Evolutionary conservation across 177 flowering plant genomes (phyloP), one percentile per base, ranked within the genome.

Genomic region (Tripterygium wilfordii): DNA sequence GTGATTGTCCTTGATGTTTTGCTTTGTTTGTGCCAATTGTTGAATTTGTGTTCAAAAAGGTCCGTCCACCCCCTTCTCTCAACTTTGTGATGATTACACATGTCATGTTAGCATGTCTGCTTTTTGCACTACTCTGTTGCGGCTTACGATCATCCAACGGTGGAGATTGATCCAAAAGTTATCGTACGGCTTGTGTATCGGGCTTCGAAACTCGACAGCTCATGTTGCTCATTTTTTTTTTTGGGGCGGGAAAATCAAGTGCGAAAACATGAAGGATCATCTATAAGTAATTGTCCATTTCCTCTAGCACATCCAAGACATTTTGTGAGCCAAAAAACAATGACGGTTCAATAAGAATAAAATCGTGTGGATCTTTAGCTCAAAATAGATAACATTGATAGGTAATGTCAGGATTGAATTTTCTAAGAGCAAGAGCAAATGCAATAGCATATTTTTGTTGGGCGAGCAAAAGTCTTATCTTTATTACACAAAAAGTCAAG

Each of bases 1-100:
- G n/a, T n/a, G n/a, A n/a, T n/a, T n/a, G n/a, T n/a, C n/a, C n/a
- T n/a, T n/a, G n/a, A n/a, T n/a, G n/a, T n/a, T n/a, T n/a, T n/a
- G 9, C 23, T 15, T 10, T 24, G 20, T n/a, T 48, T 5, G 47
- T 48, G 44, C 21, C 43, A 16, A 7, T 33, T 24, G 22, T 51
- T 53, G 36, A 26, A 35, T 55, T 54, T 57, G 57, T 31, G 48
- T 47, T 49, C 38, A 36, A 33, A 36, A 43, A 48, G 46, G 35
- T 45, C 40, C 30, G 28, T n/a, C n/a, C n/a, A n/a, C n/a, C n/a
- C 48, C 15, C 14, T 4, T 27, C 37, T 44, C 56, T 56, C 60
- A 45, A 62, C 53, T 62, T 50, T 56, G 25, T 45, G 48, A 62
- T 62, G 56, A 62, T 62, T 62, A 62, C 66, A 56, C 54, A 42